Conservation (phyloP, 225 moss, liverwort and hornwort species). For the Sphagnum contortum region DNA sequence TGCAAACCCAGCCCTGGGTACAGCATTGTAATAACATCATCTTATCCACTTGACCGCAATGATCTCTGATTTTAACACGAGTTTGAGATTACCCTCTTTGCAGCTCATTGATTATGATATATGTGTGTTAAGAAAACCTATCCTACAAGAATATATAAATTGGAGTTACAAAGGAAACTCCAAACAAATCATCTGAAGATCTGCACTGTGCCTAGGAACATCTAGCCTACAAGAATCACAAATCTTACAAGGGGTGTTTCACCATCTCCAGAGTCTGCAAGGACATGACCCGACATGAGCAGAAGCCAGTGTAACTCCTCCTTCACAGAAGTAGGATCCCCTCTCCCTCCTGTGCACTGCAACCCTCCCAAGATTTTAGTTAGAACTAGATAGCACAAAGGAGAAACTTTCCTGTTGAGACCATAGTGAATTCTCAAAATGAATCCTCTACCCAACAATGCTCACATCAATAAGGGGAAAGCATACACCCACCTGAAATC, state of each 20-base stretch:
- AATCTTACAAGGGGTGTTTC: constrained; percentile 86
- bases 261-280: constrained; percentile 98
- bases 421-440: no score
- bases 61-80: neutral
- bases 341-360: constrained; percentile 77
- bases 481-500: no score
- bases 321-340: constrained; percentile 72
- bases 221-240: neutral
- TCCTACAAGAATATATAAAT: no score
- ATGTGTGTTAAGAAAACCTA: neutral
- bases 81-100: neutral
- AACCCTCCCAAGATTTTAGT: constrained; percentile 3
- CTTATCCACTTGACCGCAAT: no score
- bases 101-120: neutral
- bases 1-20: no score
- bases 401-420: no score
- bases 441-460: no score
- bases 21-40: no score
- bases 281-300: constrained; percentile 96
- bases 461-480: no score
- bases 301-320: constrained; percentile 98
- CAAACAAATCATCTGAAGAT: neutral
- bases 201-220: no score
- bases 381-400: neutral
- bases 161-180: no score